Base-by-base conservation (phyloP, 257 asterid species). In the Solanum chmielewskii region DNA sequence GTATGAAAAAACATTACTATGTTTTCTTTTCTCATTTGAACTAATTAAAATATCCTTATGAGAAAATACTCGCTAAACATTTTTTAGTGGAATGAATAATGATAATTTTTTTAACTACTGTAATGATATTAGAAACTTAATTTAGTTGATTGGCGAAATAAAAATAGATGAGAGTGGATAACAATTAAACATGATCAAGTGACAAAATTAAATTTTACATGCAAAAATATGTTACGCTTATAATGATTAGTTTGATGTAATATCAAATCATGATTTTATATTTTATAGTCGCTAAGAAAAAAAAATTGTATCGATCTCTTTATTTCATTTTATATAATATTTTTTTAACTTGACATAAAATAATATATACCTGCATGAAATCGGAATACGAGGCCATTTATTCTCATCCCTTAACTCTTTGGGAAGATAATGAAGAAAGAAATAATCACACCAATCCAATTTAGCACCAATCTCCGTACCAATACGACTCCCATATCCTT, bases 391-490 rank as follows among this genome's bases (percentile, higher is more conserved):
- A 3, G 99, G 99, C 99, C 99, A 97, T 91, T 94, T 97, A 31
- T 86, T 90, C n/a, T 87, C 89, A 64, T 97, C 94, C 86, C 93
- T 92, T 10, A 94, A 77, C 4, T 77, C 21, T 1, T 83, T 9
- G 0, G 99, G 98, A 41, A 94, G 95, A 27, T 87, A 92, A 25
- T 94, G 89, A 31, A 97, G 98, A 47, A 91, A 97, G 75, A 94
- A 97, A 35, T 97, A 97, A 56, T 95, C 99, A 35, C 98, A 94
- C 99, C 99, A 97, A 66, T 97, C 99, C 83, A 97, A 89, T 15
- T 92, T 89, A 0, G 91, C 87, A 3, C 96, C 98, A 29, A 94
- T 88, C 87, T 89, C 93, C 74, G 93, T 92, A 7, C 99, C 99
- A 7, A 94, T 91, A 27, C 98, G 90, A 85, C 99, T 97, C 3